These are phyloP conservation scores for Lodderomyces margitis DNA, from an alignment of 1,139 yeast genomes.

Conservation along the genomic window DNA sequence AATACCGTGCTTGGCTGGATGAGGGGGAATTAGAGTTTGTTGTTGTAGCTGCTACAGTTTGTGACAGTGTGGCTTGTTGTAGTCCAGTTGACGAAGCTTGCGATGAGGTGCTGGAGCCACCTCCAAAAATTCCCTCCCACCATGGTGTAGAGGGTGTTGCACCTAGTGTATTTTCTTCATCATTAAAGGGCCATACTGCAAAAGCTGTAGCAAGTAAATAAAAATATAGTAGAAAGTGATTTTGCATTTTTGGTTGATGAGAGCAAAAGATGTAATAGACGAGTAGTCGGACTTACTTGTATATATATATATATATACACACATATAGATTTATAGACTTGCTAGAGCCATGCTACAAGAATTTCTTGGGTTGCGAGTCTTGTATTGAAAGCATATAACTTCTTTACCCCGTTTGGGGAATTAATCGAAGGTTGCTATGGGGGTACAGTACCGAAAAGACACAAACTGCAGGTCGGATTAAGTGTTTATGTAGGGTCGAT, in stretches of 20 bases:
- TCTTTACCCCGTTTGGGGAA: slow-evolving; percentile 3
- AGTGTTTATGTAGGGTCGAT: background rate
- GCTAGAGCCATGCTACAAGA: background rate
- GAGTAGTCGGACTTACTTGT: background rate
- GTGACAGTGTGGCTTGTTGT: background rate
- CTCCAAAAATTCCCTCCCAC: slow-evolving; percentile 7
- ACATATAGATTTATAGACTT: too few species aligned
- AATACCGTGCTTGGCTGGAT: slow-evolving; percentile 4
- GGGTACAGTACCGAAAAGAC: background rate
- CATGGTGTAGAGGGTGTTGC: slow-evolving; percentile 7
- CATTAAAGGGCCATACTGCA: slow-evolving; percentile 7
- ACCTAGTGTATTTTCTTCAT: slow-evolving; percentile 5
- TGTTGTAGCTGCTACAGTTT: background rate
- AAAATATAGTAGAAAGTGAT: slow-evolving; percentile 1
- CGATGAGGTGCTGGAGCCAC: slow-evolving; percentile 1
- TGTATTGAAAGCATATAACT: background rate
- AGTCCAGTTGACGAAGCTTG: background rate
- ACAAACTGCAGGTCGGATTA: background rate
- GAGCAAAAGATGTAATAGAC: background rate
- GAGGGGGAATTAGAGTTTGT: background rate
- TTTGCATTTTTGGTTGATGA: background rate
- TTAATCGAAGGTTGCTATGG: background rate
- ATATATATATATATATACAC: background rate
- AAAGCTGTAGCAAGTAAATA: background rate
- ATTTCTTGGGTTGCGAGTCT: background rate